phyloP scores from a whole-genome alignment of 331 rosid species.

The Ulmus americana region DNA sequence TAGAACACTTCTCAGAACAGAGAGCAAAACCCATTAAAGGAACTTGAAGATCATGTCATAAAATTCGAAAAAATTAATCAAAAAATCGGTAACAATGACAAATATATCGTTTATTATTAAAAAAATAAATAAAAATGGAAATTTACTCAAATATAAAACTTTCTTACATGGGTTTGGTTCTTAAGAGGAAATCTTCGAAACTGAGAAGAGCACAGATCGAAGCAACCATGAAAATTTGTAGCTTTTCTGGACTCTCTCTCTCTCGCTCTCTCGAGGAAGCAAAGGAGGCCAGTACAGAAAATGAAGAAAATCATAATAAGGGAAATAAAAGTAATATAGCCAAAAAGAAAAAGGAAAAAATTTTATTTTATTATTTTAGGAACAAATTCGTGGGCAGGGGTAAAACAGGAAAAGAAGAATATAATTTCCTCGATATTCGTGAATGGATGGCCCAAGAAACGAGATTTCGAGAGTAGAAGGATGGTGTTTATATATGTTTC shows the following conservation, averaged over 20 bases:
- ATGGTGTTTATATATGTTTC: slow-evolving; percentile 15
- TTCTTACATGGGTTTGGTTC: slow-evolving; percentile 58
- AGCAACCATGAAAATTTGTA: slow-evolving; percentile 44
- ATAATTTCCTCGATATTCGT: slow-evolving; percentile 34
- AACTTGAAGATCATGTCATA: slow-evolving; percentile 26
- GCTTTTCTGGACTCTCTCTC: slow-evolving; percentile 35
- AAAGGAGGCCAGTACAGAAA: slow-evolving; percentile 23
- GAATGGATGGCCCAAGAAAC: slow-evolving; percentile 49
- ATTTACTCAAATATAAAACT: neutral
- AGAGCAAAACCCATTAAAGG: slow-evolving; percentile 23
- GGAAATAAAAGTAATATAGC: too few relatives aligned
- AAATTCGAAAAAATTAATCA: slow-evolving; percentile 24
- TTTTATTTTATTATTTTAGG: slow-evolving; percentile 8
- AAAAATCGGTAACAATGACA: slow-evolving; percentile 5
- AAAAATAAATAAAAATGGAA: neutral
- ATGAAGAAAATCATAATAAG: slow-evolving; percentile 5
- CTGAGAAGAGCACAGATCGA: slow-evolving; percentile 43
- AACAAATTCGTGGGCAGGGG: slow-evolving; percentile 16
- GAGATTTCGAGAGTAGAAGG: slow-evolving; percentile 38
- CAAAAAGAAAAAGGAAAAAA: slow-evolving; percentile 2
- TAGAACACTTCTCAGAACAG: slow-evolving; percentile 18
- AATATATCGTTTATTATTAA: too few relatives aligned
- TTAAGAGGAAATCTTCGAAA: slow-evolving; percentile 38
- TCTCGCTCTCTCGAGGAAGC: slow-evolving; percentile 26
- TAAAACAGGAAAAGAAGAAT: slow-evolving; percentile 32